phyloP scores from a whole-genome alignment of 73 alveolate species.

The Stentor coeruleus region DNA sequence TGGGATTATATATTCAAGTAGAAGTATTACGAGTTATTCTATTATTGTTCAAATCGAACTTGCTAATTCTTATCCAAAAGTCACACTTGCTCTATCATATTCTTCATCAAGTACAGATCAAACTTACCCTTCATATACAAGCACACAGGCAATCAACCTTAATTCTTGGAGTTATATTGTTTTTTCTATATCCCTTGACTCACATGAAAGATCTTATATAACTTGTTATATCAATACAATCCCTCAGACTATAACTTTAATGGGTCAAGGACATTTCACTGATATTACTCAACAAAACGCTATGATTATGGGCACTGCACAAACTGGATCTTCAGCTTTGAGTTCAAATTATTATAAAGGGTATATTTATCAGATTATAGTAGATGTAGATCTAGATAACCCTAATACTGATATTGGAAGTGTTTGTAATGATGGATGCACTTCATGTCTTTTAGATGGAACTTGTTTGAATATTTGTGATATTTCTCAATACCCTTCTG shows the following conservation, averaged over 20 bases:
- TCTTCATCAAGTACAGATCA: neutral
- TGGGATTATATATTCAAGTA: neutral
- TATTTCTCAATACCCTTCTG: neutral
- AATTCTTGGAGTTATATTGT: neutral
- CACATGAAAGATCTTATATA: neutral
- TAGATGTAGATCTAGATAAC: neutral
- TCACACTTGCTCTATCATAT: neutral
- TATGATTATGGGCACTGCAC: neutral
- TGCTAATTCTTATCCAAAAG: neutral
- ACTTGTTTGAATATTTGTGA: neutral
- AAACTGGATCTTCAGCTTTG: neutral
- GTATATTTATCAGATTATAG: neutral
- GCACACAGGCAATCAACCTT: neutral
- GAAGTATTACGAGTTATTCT: neutral
- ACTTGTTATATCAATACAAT: neutral
- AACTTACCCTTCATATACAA: neutral
- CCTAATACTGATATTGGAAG: neutral
- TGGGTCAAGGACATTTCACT: neutral
- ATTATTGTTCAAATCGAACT: neutral
- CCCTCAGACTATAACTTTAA: neutral
- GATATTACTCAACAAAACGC: neutral
- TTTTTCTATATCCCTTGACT: neutral
- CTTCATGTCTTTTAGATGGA: neutral
- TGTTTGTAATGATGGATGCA: neutral
- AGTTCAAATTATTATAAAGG: neutral